Evolutionary conservation across 352 stramenopile genomes (phyloP).

Genomic region (Phytophthora agathidicida): DNA sequence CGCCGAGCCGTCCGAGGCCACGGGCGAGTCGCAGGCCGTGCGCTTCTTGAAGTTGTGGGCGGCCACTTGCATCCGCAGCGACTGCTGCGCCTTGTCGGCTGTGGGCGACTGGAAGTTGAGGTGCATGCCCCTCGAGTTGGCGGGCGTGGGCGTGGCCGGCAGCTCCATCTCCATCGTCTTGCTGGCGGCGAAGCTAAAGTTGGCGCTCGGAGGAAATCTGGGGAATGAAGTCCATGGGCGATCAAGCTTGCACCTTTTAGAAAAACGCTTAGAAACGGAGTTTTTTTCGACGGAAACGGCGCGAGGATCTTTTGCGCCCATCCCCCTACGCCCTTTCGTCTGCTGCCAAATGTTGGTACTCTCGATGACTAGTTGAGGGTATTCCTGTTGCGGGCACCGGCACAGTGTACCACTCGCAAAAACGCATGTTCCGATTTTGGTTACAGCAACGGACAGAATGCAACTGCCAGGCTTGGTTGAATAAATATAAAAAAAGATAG

Average conservation of each 20-base stretch:
- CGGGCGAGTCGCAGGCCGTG: slow-evolving; percentile 30
- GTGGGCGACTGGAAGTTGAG: slow-evolving; percentile 56
- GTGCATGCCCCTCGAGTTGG: slow-evolving; percentile 30
- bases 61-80: slow-evolving; percentile 39
- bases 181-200: neutral
- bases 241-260: slow-evolving; percentile 13
- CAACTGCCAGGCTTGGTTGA: neutral
- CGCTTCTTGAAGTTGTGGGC: slow-evolving; percentile 52
- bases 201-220: slow-evolving; percentile 28
- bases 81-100: slow-evolving; percentile 45
- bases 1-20: slow-evolving; percentile 14
- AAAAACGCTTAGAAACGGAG: slow-evolving; percentile 33
- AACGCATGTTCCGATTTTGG: too few relatives aligned
- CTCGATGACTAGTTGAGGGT: too few relatives aligned
- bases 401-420: too few relatives aligned
- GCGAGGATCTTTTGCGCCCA: slow-evolving; percentile 41
- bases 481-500: neutral
- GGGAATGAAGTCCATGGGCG: slow-evolving; percentile 16
- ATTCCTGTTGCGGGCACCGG: too few relatives aligned
- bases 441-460: slow-evolving; percentile 15
- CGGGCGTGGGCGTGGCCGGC: slow-evolving; percentile 38
- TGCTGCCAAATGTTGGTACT: too few relatives aligned
- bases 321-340: slow-evolving; percentile 34
- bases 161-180: slow-evolving; percentile 42
- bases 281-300: slow-evolving; percentile 32